These are phyloP conservation scores for Quercus phellos DNA, from an alignment of 331 rosid genomes.

Conservation along the genomic window DNA sequence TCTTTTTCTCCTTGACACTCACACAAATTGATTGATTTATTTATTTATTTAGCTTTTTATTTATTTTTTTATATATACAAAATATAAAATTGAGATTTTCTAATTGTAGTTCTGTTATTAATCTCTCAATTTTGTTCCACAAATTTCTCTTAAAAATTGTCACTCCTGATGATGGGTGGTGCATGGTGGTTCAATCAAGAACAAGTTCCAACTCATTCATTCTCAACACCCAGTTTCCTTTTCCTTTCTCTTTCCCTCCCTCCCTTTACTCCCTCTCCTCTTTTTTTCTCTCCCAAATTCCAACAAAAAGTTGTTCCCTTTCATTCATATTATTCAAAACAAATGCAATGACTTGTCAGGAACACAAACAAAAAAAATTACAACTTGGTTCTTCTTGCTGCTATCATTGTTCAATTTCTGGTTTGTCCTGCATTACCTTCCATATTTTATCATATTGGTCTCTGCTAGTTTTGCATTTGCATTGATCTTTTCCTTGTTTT, in stretches of 20 bases:
- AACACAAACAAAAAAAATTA: constrained; percentile 11
- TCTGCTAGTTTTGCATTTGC: neutral
- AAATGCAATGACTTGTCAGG: constrained; percentile 13
- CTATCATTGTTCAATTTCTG: constrained; percentile 33
- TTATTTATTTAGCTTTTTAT: neutral
- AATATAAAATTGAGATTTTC: constrained; percentile 30
- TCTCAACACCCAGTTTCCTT: constrained; percentile 39
- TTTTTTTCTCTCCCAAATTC: constrained; percentile 13
- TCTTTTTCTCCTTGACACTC: constrained; percentile 13
- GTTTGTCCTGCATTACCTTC: constrained; percentile 31
- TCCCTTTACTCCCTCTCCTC: constrained; percentile 7
- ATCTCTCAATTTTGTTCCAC: constrained; percentile 41
- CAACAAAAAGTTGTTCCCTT: constrained; percentile 7
- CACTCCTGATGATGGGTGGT: constrained; percentile 33
- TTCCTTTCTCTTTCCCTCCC: constrained; percentile 16
- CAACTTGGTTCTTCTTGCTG: neutral
- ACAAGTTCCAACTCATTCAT: constrained; percentile 38
- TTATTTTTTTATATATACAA: constrained; percentile 20
- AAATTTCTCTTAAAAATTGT: constrained; percentile 47
- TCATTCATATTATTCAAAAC: constrained; percentile 3
- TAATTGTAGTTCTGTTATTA: constrained; percentile 43
- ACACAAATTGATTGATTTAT: neutral
- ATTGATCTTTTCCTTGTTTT: neutral
- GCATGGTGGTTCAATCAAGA: constrained; percentile 41
- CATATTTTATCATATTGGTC: neutral